Evolutionary conservation across 106 monocot genomes (phyloP).

Genomic region (Cymbidium sinense): DNA sequence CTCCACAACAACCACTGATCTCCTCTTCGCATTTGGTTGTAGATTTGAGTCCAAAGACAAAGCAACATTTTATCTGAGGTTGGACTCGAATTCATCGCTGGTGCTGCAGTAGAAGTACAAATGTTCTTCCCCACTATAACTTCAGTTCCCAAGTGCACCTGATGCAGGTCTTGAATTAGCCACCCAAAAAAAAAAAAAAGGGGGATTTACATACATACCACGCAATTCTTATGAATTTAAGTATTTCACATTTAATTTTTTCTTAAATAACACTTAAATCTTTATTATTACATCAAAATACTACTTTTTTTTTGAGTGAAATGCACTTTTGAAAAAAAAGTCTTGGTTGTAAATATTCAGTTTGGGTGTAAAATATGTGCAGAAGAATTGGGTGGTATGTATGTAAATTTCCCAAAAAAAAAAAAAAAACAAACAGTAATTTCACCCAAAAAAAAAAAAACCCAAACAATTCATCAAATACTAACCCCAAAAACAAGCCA

Average conservation of each 20-base stretch:
- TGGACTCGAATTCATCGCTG: slow-evolving; percentile 15
- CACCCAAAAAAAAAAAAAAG: background rate
- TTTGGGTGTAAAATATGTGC: too few species aligned
- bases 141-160: background rate
- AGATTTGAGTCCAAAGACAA: slow-evolving; percentile 33
- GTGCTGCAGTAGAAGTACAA: slow-evolving; percentile 10
- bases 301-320: too few species aligned
- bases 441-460: background rate
- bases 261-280: too few species aligned
- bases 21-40: slow-evolving; percentile 33
- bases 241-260: too few species aligned
- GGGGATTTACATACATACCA: too few species aligned
- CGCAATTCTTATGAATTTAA: too few species aligned
- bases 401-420: too few species aligned
- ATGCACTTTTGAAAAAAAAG: too few species aligned
- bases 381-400: too few species aligned
- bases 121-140: background rate
- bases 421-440: background rate
- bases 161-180: background rate
- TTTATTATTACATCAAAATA: too few species aligned
- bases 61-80: slow-evolving; percentile 11
- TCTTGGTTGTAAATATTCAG: too few species aligned
- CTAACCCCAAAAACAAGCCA: background rate
- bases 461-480: background rate
- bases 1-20: slow-evolving; percentile 29